These are phyloP conservation scores for Senna tora DNA, from an alignment of 306 rosid genomes.

Conservation along the genomic window DNA sequence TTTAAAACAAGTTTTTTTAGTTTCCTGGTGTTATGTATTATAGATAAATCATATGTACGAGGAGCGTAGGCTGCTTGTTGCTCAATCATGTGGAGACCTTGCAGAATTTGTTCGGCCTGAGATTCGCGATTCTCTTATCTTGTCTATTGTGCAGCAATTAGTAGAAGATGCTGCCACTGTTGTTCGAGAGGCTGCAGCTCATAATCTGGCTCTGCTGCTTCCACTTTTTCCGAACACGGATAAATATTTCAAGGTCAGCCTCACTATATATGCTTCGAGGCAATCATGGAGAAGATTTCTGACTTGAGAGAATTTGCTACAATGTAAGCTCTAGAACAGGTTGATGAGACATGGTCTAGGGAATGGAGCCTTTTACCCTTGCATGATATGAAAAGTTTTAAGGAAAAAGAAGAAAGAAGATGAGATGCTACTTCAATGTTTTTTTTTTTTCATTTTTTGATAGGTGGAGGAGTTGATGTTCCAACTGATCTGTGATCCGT, in stretches of 20 bases:
- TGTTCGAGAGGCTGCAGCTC: conserved; percentile 96
- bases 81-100: conserved; percentile 96
- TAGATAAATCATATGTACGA: conserved; percentile 95
- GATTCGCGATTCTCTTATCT: conserved; percentile 94
- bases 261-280: conserved; percentile 99
- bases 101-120: conserved; percentile 96
- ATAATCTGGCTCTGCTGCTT: conserved; percentile 93
- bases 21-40: conserved; percentile 37
- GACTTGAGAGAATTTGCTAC: conserved; percentile 97
- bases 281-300: conserved; percentile 99
- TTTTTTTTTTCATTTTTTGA: conserved; percentile 44
- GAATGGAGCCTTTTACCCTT: conserved; percentile 71
- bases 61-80: conserved; percentile 98
- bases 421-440: conserved; percentile 45
- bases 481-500: conserved; percentile 89
- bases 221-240: conserved; percentile 90
- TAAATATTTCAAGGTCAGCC: conserved; percentile 99
- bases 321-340: conserved; percentile 97
- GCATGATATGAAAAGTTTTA: conserved; percentile 49
- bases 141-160: conserved; percentile 92
- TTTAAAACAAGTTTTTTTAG: conserved; percentile 36
- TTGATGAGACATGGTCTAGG: conserved; percentile 83
- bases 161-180: conserved; percentile 90
- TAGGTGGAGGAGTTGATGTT: conserved; percentile 99
- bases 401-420: conserved; percentile 34